Evolutionary conservation across 2,329 filamentous ascomycete species (phyloP).

Genomic region (Diaporthe helianthi): DNA sequence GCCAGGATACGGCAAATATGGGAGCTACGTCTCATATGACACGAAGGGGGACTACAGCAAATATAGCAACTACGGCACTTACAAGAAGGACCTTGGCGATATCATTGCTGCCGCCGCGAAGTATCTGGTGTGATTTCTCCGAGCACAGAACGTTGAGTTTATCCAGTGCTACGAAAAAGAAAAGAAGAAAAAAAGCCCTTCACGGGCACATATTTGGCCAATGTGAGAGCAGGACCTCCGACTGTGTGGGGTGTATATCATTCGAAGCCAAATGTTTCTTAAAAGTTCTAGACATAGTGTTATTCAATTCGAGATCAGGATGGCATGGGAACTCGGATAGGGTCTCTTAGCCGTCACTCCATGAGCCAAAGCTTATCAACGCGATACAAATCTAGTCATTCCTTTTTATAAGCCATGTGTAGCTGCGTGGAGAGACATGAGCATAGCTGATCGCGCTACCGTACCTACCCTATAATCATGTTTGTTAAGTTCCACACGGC

Average conservation of each 20-base stretch:
- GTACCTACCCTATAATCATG: too few relatives aligned
- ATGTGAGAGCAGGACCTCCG: too few relatives aligned
- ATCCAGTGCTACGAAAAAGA: not conserved
- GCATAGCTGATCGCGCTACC: too few relatives aligned
- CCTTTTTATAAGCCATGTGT: not conserved
- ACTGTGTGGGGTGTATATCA: not conserved
- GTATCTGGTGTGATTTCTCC: not conserved
- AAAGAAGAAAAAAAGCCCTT: too few relatives aligned
- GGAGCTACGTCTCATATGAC: not conserved
- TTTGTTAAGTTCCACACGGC: too few relatives aligned
- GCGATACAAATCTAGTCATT: not conserved
- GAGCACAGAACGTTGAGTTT: too few relatives aligned
- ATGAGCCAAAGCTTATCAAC: not conserved
- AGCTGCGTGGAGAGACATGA: too few relatives aligned
- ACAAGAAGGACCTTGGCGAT: slow-evolving; percentile 11
- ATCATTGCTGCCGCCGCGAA: not conserved
- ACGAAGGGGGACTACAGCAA: slow-evolving; percentile 11
- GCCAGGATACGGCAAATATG: slow-evolving; percentile 4
- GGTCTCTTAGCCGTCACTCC: not conserved
- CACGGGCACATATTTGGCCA: not conserved
- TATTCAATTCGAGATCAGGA: not conserved
- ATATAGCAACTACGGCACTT: not conserved
- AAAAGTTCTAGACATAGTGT: not conserved
- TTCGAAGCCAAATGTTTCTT: not conserved
- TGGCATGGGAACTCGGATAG: not conserved